Base-by-base conservation (phyloP, 2,329 filamentous ascomycete species). In the Beauveria australis region DNA sequence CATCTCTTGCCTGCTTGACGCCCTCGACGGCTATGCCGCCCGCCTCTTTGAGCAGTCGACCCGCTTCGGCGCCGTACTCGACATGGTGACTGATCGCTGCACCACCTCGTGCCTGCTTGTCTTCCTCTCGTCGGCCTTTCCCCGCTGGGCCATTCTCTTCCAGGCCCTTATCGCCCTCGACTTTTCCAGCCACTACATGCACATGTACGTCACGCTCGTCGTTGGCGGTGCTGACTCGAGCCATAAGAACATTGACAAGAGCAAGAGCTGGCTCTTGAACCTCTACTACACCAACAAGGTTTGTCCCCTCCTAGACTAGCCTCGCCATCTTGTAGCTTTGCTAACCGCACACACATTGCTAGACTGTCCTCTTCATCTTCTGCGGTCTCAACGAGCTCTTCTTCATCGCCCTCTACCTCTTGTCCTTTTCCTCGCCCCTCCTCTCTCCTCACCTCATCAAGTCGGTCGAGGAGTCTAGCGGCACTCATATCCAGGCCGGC, bases 1-100 rank as follows among this genome's bases (percentile, higher is more conserved):
- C 72, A 79, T 99, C 62, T 97, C 93, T 28, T 97, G 94, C 74
- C 84, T 97, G 49, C 88, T 99, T 66, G 94, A 99, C 73, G 94
- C 93, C 51, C 84, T 97, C 65, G 94, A 99, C 72, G 94, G 94
- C 68, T 89, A 92, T 68, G 92, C 92, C n/a, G 94, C 94, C 61
- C 69, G 76, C 33, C 62, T 69, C 88, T 93, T 84, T 73, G 85
- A 96, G 69, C 94, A 99, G 75, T 93, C 90, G 43, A 97, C 94
- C 59, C 89, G 89, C 65, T 99, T 99, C 73, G 94, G 94, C 65
- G 94, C 93, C 37, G 93, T 99, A 40, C 82, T 99, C 65, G 94
- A 99, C 78, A 99, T 99, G 94, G 93, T 99, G 63, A 99, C 94
- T 19, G 94, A 99, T 76, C 89, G 94, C 63, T 97, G 94, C 80